These are phyloP conservation scores for Termitomyces sp. DNA, from an alignment of 768 basidiomycete species.

Conservation along the genomic window DNA sequence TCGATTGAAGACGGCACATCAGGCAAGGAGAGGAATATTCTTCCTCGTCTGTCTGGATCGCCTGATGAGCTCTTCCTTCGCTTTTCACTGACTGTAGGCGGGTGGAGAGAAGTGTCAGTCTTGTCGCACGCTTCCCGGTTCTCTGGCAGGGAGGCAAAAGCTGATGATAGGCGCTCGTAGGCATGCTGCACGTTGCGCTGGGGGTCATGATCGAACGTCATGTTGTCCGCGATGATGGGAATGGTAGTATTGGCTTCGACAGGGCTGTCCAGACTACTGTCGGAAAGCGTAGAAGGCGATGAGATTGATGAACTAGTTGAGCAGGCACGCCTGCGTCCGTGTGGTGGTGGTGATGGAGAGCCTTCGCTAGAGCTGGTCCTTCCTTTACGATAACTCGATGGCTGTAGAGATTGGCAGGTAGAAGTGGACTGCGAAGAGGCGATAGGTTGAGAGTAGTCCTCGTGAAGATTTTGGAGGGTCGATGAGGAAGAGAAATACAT, in stretches of 20 bases:
- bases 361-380: slow-evolving; percentile 17
- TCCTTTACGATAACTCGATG: slow-evolving; percentile 11
- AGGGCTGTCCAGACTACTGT: slow-evolving; percentile 30
- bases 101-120: slow-evolving; percentile 1
- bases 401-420: slow-evolving; percentile 4
- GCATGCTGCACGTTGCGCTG: slow-evolving; percentile 20
- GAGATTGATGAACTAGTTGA: slow-evolving; percentile 40
- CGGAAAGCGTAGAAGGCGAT: slow-evolving; percentile 38
- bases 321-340: slow-evolving; percentile 29
- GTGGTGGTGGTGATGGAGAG: slow-evolving; percentile 11
- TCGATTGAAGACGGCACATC: slow-evolving; percentile 10
- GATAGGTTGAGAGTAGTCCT: slow-evolving; percentile 10
- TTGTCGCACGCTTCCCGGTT: slow-evolving; percentile 35
- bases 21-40: slow-evolving; percentile 13
- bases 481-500: slow-evolving; percentile 52
- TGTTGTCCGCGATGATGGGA: slow-evolving; percentile 36
- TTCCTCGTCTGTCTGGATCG: slow-evolving; percentile 12
- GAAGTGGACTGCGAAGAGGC: slow-evolving; percentile 16
- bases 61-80: slow-evolving; percentile 9
- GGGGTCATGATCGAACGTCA: slow-evolving; percentile 43
- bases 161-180: slow-evolving; percentile 25
- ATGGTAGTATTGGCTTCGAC: slow-evolving; percentile 19
- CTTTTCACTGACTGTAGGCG: slow-evolving; percentile 6
- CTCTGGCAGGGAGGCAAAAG: slow-evolving; percentile 51
- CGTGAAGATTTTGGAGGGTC: slow-evolving; percentile 17